Evolutionary conservation across 805 yeast species (phyloP).

Genomic region (Kodamaea hsintzibuensis): DNA sequence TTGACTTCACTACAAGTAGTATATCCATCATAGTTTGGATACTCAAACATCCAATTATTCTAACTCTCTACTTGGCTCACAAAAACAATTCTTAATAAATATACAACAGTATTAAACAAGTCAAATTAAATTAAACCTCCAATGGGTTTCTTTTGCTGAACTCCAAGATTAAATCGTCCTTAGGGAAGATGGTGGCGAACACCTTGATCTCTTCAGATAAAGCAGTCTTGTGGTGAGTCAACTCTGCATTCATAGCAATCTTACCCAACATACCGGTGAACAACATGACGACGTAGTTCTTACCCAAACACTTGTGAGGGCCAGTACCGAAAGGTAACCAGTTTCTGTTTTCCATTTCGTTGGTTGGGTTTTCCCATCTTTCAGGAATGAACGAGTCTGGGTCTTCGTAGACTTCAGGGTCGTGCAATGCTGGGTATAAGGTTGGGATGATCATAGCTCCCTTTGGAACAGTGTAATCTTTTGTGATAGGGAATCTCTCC

Average conservation of each 20-base stretch:
- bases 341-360: constrained; percentile 76
- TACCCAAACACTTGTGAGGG: constrained; percentile 94
- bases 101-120: not conserved
- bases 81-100: not conserved
- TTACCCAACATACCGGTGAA: constrained; percentile 91
- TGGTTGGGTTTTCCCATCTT: constrained; percentile 88
- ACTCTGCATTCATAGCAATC: constrained; percentile 76
- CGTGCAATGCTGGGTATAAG: constrained; percentile 92
- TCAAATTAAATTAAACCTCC: not conserved
- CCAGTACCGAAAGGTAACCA: constrained; percentile 98
- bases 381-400: constrained; percentile 96
- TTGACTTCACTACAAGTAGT: too few species aligned
- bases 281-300: constrained; percentile 87
- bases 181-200: constrained; percentile 97
- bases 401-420: constrained; percentile 92
- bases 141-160: constrained; percentile 64
- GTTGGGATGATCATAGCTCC: constrained; percentile 98
- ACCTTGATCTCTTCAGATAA: constrained; percentile 90
- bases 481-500: constrained; percentile 79
- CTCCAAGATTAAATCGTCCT: constrained; percentile 84
- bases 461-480: constrained; percentile 88
- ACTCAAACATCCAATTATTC: too few species aligned
- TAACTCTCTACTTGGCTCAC: not conserved
- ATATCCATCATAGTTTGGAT: too few species aligned
- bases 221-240: constrained; percentile 80